These are phyloP conservation scores for Thermoascus crustaceus DNA, from an alignment of 2,329 filamentous ascomycete genomes.

Conservation along the genomic window DNA sequence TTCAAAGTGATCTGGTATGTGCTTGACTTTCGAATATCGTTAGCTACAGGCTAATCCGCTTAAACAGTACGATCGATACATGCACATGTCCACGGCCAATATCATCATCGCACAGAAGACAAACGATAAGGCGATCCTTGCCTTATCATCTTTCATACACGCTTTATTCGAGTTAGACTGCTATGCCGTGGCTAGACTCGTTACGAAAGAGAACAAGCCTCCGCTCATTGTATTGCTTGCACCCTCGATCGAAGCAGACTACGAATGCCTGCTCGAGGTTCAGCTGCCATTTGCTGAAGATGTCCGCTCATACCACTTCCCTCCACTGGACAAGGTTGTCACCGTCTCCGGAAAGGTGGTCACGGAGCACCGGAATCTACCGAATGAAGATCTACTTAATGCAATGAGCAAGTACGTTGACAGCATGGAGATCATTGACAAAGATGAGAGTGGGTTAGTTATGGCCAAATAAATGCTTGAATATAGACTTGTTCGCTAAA, in stretches of 20 bases:
- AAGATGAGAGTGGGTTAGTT: conserved; percentile 65
- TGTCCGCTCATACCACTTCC: conserved; percentile 80
- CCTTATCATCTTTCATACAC: conserved; percentile 81
- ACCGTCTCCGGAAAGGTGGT: conserved; percentile 77
- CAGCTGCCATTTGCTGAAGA: conserved; percentile 92
- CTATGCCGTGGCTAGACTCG: conserved; percentile 78
- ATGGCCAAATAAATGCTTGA: not conserved
- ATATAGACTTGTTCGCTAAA: conserved; percentile 3
- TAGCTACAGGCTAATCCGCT: conserved; percentile 5
- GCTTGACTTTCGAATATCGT: not conserved
- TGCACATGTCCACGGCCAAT: conserved; percentile 74
- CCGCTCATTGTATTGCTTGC: conserved; percentile 71
- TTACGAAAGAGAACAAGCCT: conserved; percentile 72
- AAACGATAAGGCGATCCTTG: conserved; percentile 75
- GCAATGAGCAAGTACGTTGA: conserved; percentile 92
- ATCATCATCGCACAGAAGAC: conserved; percentile 68
- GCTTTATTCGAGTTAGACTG: conserved; percentile 77
- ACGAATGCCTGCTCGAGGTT: conserved; percentile 81
- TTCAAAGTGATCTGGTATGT: conserved; percentile 60
- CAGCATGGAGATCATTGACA: conserved; percentile 73
- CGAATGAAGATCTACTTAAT: conserved; percentile 61
- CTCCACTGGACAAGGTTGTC: conserved; percentile 76
- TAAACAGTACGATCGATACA: conserved; percentile 66
- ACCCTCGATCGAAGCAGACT: conserved; percentile 67
- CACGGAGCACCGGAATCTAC: conserved; percentile 75